Conservation (phyloP, 306 rosid species). For the Senna tora region DNA sequence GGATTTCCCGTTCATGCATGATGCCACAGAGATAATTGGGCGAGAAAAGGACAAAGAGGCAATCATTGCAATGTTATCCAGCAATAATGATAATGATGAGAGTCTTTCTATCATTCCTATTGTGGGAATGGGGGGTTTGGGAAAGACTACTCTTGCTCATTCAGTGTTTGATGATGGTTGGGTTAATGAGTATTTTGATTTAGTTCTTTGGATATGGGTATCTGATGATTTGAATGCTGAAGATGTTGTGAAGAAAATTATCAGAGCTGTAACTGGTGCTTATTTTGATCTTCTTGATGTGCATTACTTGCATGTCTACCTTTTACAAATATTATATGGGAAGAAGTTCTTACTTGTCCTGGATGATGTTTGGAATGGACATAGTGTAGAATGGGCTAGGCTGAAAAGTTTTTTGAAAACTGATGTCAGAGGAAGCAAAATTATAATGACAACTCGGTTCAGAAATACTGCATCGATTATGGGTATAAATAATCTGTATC, state of each 20-base stretch:
- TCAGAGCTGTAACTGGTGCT: neutral
- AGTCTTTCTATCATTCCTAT: slow-evolving; percentile 32
- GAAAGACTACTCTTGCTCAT: slow-evolving; percentile 37
- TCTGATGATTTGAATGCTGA: slow-evolving; percentile 21
- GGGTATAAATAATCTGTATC: neutral
- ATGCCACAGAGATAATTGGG: slow-evolving; percentile 14
- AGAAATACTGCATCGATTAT: neutral
- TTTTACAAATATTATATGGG: neutral
- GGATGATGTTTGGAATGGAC: slow-evolving; percentile 37
- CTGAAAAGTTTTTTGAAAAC: slow-evolving; percentile 4
- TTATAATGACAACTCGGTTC: slow-evolving; percentile 29
- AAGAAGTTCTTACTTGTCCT: slow-evolving; percentile 32
- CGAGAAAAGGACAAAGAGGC: slow-evolving; percentile 24
- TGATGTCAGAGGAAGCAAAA: slow-evolving; percentile 23
- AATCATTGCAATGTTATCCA: neutral
- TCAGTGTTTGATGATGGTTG: slow-evolving; percentile 24
- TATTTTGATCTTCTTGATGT: neutral
- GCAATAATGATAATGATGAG: neutral
- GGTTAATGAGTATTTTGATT: slow-evolving; percentile 16
- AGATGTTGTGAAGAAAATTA: slow-evolving; percentile 2
- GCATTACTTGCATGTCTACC: neutral
- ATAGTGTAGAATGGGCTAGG: slow-evolving; percentile 21
- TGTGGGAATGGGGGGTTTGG: slow-evolving; percentile 40
- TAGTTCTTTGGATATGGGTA: slow-evolving; percentile 28
- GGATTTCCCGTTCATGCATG: neutral